phyloP scores from a whole-genome alignment of 164 flowering plant species.

The Magnolia officinalis region DNA sequence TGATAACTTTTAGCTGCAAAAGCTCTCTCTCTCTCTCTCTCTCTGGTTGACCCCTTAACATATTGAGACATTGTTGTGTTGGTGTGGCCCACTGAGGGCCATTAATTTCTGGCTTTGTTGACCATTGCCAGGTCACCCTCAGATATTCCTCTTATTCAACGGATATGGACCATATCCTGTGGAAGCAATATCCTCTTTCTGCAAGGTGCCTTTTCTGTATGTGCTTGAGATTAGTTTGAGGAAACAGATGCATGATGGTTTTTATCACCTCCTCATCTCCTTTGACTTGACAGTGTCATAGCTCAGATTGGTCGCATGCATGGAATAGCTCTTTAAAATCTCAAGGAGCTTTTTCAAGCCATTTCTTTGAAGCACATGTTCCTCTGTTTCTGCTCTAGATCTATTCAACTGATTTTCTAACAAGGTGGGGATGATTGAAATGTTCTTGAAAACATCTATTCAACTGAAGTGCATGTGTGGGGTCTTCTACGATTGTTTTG shows the following conservation, averaged over 20 bases:
- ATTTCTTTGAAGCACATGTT: slow-evolving; percentile 1
- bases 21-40: no score
- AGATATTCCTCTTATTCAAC: background rate
- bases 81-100: background rate
- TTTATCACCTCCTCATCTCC: slow-evolving; percentile 3
- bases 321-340: background rate
- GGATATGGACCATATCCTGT: background rate
- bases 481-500: background rate
- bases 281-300: slow-evolving; percentile 5
- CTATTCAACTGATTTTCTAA: background rate
- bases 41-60: no score
- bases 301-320: slow-evolving; percentile 8
- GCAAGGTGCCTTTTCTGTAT: slow-evolving; percentile 1
- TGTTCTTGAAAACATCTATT: background rate
- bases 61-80: background rate
- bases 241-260: slow-evolving; percentile 1
- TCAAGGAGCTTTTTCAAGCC: slow-evolving; percentile 6
- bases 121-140: background rate
- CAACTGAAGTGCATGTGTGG: background rate
- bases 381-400: background rate
- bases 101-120: no score
- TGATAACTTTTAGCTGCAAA: no score
- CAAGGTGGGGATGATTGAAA: background rate
- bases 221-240: slow-evolving; percentile 3
- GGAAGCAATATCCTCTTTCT: background rate